These are phyloP conservation scores for Solanum habrochaites DNA, from an alignment of 257 asterid species.

Conservation along the genomic window DNA sequence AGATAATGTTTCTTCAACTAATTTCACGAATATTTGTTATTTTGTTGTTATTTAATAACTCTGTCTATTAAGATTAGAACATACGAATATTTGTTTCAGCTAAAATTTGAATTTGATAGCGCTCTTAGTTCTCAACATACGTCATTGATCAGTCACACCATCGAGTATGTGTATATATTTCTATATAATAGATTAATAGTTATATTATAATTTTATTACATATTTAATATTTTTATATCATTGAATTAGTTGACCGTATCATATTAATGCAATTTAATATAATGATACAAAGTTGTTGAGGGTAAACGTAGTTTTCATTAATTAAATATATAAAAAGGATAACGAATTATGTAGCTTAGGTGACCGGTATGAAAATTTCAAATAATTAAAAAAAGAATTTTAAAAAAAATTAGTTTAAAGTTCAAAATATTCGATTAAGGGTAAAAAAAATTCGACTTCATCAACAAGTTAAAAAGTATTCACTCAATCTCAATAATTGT, in stretches of 20 bases:
- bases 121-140: fast-evolving
- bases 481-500: not conserved
- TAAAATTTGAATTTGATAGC: not conserved
- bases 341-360: not conserved
- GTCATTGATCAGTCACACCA: fast-evolving
- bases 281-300: not conserved
- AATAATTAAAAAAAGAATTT: not conserved
- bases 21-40: not conserved
- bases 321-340: not conserved
- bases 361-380: not conserved
- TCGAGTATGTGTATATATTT: not conserved
- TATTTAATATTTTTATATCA: not conserved
- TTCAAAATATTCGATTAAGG: not conserved
- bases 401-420: not conserved
- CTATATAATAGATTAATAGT: not conserved
- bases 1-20: not conserved
- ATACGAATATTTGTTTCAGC: not conserved
- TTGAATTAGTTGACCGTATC: not conserved
- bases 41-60: fast-evolving
- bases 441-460: not conserved
- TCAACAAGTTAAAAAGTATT: no score
- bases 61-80: no score
- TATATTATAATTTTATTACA: not conserved
- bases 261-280: not conserved
- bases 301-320: not conserved